A percentile compares a stretch with the other conserved stretches of the same genome.
These are phyloP conservation scores for Magnolia kwangsiensis DNA, from an alignment of 164 flowering plant genomes.

Conservation along the genomic window DNA sequence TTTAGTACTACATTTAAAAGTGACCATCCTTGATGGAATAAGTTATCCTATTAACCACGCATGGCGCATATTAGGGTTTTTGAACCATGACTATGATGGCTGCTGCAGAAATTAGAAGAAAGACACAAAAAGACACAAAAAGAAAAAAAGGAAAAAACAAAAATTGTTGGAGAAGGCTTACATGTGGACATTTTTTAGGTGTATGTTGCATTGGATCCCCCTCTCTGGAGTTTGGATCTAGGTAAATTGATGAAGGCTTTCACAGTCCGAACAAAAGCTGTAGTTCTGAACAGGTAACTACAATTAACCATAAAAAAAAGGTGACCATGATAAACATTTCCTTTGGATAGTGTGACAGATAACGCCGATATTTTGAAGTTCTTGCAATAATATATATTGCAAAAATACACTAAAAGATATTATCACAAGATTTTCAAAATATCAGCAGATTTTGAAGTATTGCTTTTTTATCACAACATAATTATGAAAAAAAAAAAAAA, in stretches of 20 bases:
- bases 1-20: neutral
- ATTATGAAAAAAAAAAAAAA: too few species aligned
- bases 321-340: too few species aligned
- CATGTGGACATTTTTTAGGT: constrained; percentile 33
- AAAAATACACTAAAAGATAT: too few species aligned
- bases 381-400: too few species aligned
- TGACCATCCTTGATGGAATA: neutral
- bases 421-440: too few species aligned
- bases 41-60: neutral
- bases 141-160: too few species aligned
- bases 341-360: too few species aligned
- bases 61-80: neutral
- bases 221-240: constrained; percentile 62
- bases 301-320: neutral
- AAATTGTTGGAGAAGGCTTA: neutral
- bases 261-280: constrained; percentile 58
- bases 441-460: too few species aligned
- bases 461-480: too few species aligned
- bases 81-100: neutral
- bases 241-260: constrained; percentile 46
- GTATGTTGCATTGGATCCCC: constrained; percentile 69
- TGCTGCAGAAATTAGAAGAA: neutral
- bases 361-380: too few species aligned
- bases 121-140: too few species aligned
- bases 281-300: constrained; percentile 67